Evolutionary conservation across 2,329 filamentous ascomycete species (phyloP), one percentile per base, ranked within the genome.

Genomic region (Lachnellula cervina): DNA sequence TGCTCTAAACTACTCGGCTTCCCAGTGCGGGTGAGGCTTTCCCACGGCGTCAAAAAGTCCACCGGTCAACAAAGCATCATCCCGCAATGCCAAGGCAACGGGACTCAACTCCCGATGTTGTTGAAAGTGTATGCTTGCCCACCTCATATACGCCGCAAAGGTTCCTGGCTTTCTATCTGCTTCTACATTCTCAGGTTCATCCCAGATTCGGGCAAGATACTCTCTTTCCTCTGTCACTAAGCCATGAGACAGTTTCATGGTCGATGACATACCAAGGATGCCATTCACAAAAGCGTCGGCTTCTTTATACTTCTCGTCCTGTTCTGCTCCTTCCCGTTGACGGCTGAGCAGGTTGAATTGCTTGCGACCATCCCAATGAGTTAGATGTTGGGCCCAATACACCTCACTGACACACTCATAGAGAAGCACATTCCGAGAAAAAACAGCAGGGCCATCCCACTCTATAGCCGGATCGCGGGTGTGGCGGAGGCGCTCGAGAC

Each of bases 381-480:
- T 46, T 32, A 46, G 25, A 4, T 46, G 44, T 23, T 46, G 44
- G 1, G 44, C 44, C 44, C 44, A 46, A 13, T 46, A 46, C 8
- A 46, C 44, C n/a, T 46, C 44, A 16, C 11, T 32, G 5, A 46
- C 44, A 46, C 44, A 46, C n/a, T 46, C 44, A 32, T 46, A 46
- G 23, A 46, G 44, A 34, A 46, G 44, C 3, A 32, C 44, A n/a
- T 17, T 46, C n/a, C 28, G 19, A 17, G 19, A 17, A 14, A 46
- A 32, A 14, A 28, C 14, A 14, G 21, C n/a, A 13, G 44, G 44
- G 14, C 44, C 44, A 46, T 46, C 44, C 44, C 44, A 46, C 17
- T 67, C 66, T 2, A 54, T 13, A 16, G 32, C 21, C 37, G 52
- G 46, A 16, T 59, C 2, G 63, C 63, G 14, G 64, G 50, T 19